phyloP scores from a whole-genome alignment of 2,329 filamentous ascomycete species.

The Scleromitrula shiraiana region DNA sequence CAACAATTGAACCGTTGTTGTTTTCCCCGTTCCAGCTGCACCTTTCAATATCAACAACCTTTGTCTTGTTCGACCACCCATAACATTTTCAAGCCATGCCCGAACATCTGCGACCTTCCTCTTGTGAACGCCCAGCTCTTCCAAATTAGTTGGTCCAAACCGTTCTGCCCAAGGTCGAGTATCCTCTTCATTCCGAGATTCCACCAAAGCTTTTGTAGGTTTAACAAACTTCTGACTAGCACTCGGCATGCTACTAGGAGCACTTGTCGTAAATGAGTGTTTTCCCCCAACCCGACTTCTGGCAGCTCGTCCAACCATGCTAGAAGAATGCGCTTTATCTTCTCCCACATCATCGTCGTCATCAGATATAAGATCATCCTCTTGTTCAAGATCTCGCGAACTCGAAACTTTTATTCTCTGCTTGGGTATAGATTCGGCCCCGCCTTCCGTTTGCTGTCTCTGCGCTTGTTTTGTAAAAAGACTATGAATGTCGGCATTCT shows the following conservation, averaged over 20 bases:
- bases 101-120: conserved; percentile 84
- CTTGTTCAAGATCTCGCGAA: conserved; percentile 42
- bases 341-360: conserved; percentile 50
- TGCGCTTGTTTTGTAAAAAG: conserved; percentile 56
- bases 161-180: conserved; percentile 78
- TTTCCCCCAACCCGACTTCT: conserved; percentile 42
- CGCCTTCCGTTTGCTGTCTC: conserved; percentile 28
- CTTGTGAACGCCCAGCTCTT: conserved; percentile 90
- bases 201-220: conserved; percentile 29
- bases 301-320: conserved; percentile 48
- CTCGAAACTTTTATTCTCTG: conserved; percentile 30
- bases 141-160: conserved; percentile 65
- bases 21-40: conserved; percentile 86
- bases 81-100: conserved; percentile 70
- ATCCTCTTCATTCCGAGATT: conserved; percentile 38
- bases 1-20: conserved; percentile 72
- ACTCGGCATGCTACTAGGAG: conserved; percentile 20
- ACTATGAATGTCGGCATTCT: conserved; percentile 47
- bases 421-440: conserved; percentile 10
- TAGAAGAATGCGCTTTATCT: conserved; percentile 40
- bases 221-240: conserved; percentile 46
- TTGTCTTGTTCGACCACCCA: conserved; percentile 57
- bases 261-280: conserved; percentile 22
- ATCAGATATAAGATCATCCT: conserved; percentile 44
- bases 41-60: conserved; percentile 80